A percentile compares a stretch with the other conserved stretches of the same genome.
phyloP scores from a whole-genome alignment of 352 stramenopile genomes.

The Peronospora farinosa region DNA sequence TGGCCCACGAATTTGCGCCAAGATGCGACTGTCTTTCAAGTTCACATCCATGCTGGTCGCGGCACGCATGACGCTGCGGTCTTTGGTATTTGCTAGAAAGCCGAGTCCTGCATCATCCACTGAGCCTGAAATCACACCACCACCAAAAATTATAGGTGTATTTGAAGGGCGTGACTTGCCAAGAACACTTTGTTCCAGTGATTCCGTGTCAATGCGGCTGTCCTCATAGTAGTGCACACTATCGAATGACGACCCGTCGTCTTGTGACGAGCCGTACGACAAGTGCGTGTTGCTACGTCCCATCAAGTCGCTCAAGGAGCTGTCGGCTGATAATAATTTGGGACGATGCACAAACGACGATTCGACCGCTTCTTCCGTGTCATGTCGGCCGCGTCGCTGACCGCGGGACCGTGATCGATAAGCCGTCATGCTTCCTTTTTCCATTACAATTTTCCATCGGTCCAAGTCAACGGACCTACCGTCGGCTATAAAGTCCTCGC shows the following conservation, averaged over 20 bases:
- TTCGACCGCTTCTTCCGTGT: slow-evolving; percentile 23
- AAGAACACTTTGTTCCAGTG: slow-evolving; percentile 22
- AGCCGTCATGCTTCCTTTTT: slow-evolving; percentile 24
- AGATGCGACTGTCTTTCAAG: slow-evolving; percentile 27
- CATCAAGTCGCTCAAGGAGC: slow-evolving; percentile 23
- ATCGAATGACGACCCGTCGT: slow-evolving; percentile 10
- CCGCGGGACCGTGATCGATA: slow-evolving; percentile 18
- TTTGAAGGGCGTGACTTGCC: slow-evolving; percentile 21
- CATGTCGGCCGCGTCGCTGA: slow-evolving; percentile 9
- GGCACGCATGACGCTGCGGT: slow-evolving; percentile 26
- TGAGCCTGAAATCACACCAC: slow-evolving; percentile 25
- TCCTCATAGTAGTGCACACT: slow-evolving; percentile 16
- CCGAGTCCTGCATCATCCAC: slow-evolving; percentile 32
- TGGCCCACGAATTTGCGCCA: slow-evolving; percentile 21
- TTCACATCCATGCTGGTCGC: slow-evolving; percentile 15
- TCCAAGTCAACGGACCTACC: slow-evolving; percentile 16
- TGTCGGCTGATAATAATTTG: slow-evolving; percentile 30
- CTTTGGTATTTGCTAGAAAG: slow-evolving; percentile 28
- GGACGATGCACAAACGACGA: slow-evolving; percentile 22
- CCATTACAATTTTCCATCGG: slow-evolving; percentile 27
- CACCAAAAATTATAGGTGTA: slow-evolving; percentile 26
- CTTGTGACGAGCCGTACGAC: slow-evolving; percentile 16
- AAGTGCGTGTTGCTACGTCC: slow-evolving; percentile 19
- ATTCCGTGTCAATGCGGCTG: slow-evolving; percentile 16
- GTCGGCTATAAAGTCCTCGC: slow-evolving; percentile 24